phyloP scores from a whole-genome alignment of 1,139 yeast genomes.

The Pichia sp. region DNA sequence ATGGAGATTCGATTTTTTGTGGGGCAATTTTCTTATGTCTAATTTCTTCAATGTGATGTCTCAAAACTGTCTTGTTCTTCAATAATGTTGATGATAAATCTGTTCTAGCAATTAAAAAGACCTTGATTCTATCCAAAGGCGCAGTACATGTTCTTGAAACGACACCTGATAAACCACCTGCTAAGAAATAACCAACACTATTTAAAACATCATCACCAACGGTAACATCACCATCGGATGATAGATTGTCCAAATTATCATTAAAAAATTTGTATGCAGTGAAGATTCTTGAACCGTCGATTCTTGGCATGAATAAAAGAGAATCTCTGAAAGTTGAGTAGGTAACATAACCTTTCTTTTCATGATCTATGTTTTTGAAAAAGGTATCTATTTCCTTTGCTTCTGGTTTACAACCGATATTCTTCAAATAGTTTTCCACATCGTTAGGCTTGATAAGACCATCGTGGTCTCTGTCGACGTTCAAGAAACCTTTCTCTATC shows the following conservation, averaged over 20 bases:
- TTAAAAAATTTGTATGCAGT: slow-evolving; percentile 82
- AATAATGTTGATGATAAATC: slow-evolving; percentile 70
- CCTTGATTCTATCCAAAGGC: slow-evolving; percentile 93
- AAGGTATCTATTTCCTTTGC: slow-evolving; percentile 55
- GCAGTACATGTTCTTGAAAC: slow-evolving; percentile 98
- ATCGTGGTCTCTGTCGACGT: slow-evolving; percentile 72
- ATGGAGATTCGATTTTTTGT: slow-evolving; percentile 57
- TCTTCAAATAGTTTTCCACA: slow-evolving; percentile 58
- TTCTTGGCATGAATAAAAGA: slow-evolving; percentile 75
- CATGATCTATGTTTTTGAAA: slow-evolving; percentile 58
- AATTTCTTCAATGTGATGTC: slow-evolving; percentile 36
- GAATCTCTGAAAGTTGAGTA: slow-evolving; percentile 87
- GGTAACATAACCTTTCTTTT: slow-evolving; percentile 68
- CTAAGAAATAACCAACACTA: slow-evolving; percentile 87
- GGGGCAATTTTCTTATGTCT: slow-evolving; percentile 33
- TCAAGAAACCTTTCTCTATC: slow-evolving; percentile 65
- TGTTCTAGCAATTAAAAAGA: slow-evolving; percentile 88
- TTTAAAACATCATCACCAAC: slow-evolving; percentile 73
- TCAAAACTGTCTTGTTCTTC: slow-evolving; percentile 53
- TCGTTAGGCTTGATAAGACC: slow-evolving; percentile 70
- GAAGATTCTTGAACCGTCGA: slow-evolving; percentile 49
- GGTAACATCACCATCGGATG: slow-evolving; percentile 91
- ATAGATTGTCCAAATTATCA: slow-evolving; percentile 73
- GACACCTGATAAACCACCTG: slow-evolving; percentile 96
- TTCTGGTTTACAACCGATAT: slow-evolving; percentile 54